phyloP scores from a whole-genome alignment of 495 filamentous ascomycete genomes.

The Cladorrhinum samala region DNA sequence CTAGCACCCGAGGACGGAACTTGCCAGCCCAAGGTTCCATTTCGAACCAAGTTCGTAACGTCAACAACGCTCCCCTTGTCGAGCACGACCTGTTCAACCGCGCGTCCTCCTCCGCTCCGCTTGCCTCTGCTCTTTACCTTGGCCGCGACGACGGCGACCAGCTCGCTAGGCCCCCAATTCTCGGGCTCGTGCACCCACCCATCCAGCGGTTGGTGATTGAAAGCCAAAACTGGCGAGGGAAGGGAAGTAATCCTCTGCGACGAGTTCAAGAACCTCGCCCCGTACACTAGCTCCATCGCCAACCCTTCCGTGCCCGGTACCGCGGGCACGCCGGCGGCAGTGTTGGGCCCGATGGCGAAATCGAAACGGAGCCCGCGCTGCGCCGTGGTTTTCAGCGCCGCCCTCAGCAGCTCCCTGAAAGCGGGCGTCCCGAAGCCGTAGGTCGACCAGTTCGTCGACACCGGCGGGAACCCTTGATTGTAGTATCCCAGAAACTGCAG shows the following conservation, averaged over 20 bases:
- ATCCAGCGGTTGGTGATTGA: conserved; percentile 18
- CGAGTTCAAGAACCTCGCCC: neutral
- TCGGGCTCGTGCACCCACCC: conserved; percentile 28
- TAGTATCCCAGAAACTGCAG: conserved; percentile 28
- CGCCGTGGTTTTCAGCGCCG: conserved; percentile 31
- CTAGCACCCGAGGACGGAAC: neutral
- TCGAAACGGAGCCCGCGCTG: conserved; percentile 40
- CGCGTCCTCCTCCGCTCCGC: neutral
- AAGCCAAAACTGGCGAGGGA: conserved; percentile 9
- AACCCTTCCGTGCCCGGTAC: conserved; percentile 27
- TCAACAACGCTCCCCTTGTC: conserved; percentile 9
- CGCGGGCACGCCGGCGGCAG: conserved; percentile 44
- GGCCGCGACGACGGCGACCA: conserved; percentile 30
- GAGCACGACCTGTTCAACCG: conserved; percentile 1
- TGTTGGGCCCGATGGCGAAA: conserved; percentile 44
- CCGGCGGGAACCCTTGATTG: conserved; percentile 23
- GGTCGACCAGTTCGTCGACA: conserved; percentile 36
- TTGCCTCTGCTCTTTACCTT: conserved; percentile 10
- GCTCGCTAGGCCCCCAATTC: conserved; percentile 34
- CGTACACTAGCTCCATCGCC: conserved; percentile 34
- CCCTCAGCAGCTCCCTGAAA: conserved; percentile 33
- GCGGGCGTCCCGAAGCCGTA: conserved; percentile 45
- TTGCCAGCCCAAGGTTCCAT: conserved; percentile 10
- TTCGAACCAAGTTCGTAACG: conserved; percentile 3
- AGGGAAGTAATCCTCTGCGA: neutral